These are phyloP conservation scores for Suhomyces prunicola DNA, from an alignment of 805 yeast genomes.

Conservation along the genomic window DNA sequence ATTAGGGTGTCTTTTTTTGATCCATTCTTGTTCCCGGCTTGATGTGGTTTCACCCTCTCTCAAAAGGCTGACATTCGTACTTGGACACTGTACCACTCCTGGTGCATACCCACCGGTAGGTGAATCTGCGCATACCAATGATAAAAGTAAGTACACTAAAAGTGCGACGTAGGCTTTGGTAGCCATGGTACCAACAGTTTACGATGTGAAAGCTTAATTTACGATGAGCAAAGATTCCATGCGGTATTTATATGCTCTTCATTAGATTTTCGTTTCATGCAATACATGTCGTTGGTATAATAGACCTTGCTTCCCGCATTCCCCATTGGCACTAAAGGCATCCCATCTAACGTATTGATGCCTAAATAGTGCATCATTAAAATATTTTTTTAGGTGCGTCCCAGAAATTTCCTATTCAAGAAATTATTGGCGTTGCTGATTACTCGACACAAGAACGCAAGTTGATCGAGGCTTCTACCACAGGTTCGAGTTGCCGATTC, in stretches of 20 bases:
- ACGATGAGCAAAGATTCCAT: not conserved
- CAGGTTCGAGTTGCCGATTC: not conserved
- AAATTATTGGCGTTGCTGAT: not conserved
- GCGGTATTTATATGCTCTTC: not conserved
- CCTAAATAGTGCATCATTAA: not conserved
- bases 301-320: not conserved
- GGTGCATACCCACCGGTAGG: conserved; percentile 31
- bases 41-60: conserved; percentile 27
- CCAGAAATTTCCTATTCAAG: not conserved
- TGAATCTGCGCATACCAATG: conserved; percentile 12
- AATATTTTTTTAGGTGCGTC: not conserved
- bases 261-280: not conserved
- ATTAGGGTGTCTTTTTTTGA: conserved; percentile 19
- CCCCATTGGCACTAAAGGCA: not conserved
- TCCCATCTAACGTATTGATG: not conserved
- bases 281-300: not conserved
- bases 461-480: not conserved
- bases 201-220: not conserved
- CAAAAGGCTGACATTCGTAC: conserved; percentile 11
- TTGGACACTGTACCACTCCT: conserved; percentile 26
- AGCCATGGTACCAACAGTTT: not conserved
- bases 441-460: not conserved
- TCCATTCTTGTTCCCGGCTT: conserved; percentile 22
- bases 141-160: not conserved
- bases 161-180: not conserved